phyloP scores from a whole-genome alignment of 2,329 filamentous ascomycete species.

The Alternaria gansuensis region DNA sequence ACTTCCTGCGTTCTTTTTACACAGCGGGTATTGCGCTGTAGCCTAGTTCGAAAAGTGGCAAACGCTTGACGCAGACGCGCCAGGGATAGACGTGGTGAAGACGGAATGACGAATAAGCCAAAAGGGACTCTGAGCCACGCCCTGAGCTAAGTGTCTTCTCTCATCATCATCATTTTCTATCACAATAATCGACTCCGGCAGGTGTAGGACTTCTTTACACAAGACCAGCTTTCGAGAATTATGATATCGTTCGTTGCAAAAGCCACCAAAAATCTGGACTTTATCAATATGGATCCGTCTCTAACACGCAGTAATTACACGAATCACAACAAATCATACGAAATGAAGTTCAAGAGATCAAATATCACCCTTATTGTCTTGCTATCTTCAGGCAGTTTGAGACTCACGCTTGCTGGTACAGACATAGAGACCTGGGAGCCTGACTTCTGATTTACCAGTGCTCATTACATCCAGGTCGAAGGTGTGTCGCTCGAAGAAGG shows the following conservation, averaged over 20 bases:
- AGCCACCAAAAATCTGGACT: neutral
- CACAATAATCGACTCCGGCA: no score
- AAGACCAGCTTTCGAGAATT: no score
- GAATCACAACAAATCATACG: neutral
- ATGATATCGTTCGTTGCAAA: no score
- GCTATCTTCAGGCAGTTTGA: slow-evolving; percentile 43
- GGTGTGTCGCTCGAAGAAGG: slow-evolving; percentile 44
- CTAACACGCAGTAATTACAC: neutral
- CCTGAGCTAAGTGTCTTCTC: no score
- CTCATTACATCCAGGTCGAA: slow-evolving; percentile 56
- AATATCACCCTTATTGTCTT: neutral
- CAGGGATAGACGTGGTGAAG: neutral
- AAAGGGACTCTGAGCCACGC: no score
- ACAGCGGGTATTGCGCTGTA: neutral
- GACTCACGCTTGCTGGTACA: slow-evolving; percentile 47
- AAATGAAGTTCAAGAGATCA: neutral
- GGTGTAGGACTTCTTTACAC: no score
- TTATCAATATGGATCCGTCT: no score
- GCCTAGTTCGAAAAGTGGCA: neutral
- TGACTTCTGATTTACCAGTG: slow-evolving; percentile 57
- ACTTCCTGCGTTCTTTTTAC: neutral
- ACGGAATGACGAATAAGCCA: no score
- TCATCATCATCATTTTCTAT: no score
- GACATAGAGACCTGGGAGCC: slow-evolving; percentile 51
- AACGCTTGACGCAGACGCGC: neutral